Conservation (phyloP, 371 early-diverging fungal genomes). For the Dichotomocladium elegans region DNA sequence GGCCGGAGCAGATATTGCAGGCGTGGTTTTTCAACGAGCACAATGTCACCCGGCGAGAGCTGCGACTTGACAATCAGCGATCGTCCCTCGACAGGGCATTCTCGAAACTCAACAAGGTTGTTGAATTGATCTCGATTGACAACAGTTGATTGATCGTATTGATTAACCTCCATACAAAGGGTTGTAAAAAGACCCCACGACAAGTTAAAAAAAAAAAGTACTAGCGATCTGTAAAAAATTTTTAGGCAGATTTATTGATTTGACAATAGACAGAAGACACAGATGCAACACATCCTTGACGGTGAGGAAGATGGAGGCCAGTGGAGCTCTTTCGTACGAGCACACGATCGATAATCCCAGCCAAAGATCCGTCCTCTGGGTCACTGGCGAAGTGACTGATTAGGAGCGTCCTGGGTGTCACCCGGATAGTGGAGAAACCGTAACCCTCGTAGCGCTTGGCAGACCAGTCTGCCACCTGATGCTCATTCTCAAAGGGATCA, state of each 20-base stretch:
- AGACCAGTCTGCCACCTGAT: conserved; percentile 17
- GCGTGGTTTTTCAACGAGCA: conserved; percentile 36
- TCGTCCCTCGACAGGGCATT: conserved; percentile 30
- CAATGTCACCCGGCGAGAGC: conserved; percentile 28
- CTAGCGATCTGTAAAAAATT: background rate
- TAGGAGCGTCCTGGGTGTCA: conserved; percentile 11
- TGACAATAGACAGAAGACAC: background rate
- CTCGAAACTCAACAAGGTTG: conserved; percentile 20
- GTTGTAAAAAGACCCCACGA: too few species aligned
- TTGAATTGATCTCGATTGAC: conserved; percentile 29
- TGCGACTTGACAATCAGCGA: conserved; percentile 29
- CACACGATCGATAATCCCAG: conserved; percentile 2
- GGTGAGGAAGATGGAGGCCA: background rate
- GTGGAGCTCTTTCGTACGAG: background rate
- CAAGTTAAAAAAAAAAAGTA: background rate
- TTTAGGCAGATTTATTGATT: too few species aligned
- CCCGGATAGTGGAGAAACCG: conserved; percentile 21
- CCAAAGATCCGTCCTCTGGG: conserved; percentile 9
- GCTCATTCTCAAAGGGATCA: background rate
- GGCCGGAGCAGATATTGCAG: conserved; percentile 34
- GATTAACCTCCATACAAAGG: background rate
- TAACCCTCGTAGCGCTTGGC: conserved; percentile 25
- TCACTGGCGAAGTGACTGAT: conserved; percentile 18
- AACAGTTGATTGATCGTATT: conserved; percentile 31
- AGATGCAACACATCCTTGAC: background rate